Base-by-base conservation (phyloP, 441 rosid genomes). In the Iberis amara region DNA sequence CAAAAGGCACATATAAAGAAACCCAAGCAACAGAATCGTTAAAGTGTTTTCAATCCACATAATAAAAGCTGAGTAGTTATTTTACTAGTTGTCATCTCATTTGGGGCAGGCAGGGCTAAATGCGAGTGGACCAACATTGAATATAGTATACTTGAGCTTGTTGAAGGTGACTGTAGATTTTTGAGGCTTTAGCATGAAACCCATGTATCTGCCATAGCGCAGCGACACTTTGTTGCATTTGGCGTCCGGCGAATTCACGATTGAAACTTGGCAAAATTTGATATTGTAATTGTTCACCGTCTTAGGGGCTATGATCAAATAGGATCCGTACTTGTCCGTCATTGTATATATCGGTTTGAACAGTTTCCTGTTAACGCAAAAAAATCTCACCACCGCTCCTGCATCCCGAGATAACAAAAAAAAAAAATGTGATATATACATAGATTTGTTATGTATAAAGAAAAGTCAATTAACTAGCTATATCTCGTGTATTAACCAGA, bases 301-400 rank as follows among this genome's bases (percentile, higher is more conserved):
- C 73, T 72, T 76, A 0, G 92, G 92, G 4, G 80, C 92, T 24
- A 63, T n/a, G 3, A 86, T 8, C 52, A 54, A 49, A 68, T 80
- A 89, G 73, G 76, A 81, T 40, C 97, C 95, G 9, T 86, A 75
- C 75, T 71, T 68, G 83, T 83, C 88, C 1, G 86, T 79, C 24
- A 23, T 75, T 5, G 74, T 49, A n/a, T 1, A 18, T 18, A 18
- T 18, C 21, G 21, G 21, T 18, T 18, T 18, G 21, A 18, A 18
- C 21, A 18, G 21, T 18, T 51, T 77, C 33, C 80, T 78, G 71
- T 77, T 80, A 39, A 72, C 77, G 90, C 95, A 89, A 57, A 62
- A 44, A 11, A 89, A 62, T 63, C 79, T 78, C 7, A 89, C 88
- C 11, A 66, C 68, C 7, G 88, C 88, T 3, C 73, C 97, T 86